phyloP scores from a whole-genome alignment of 306 rosid species.

The Arachis hypogaea region DNA sequence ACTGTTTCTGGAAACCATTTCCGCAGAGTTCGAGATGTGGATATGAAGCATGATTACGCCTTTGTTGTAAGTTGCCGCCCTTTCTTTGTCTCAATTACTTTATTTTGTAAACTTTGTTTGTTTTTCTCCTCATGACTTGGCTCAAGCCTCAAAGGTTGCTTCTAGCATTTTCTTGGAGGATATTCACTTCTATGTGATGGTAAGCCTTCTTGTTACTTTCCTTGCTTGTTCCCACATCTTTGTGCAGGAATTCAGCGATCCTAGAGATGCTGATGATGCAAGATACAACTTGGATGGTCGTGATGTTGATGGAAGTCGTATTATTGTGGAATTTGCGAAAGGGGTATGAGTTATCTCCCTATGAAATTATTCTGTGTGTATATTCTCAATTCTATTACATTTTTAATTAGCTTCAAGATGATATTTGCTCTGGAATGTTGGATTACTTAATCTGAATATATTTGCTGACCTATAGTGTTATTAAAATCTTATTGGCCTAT shows the following conservation, averaged over 20 bases:
- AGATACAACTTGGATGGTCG: slow-evolving; percentile 67
- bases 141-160: slow-evolving; percentile 11
- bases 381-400: background rate
- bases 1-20: slow-evolving; percentile 82
- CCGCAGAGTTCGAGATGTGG: slow-evolving; percentile 84
- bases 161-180: slow-evolving; percentile 28
- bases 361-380: background rate
- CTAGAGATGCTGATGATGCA: slow-evolving; percentile 82
- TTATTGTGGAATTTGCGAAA: slow-evolving; percentile 68
- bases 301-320: slow-evolving; percentile 63
- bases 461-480: background rate
- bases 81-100: slow-evolving; percentile 19
- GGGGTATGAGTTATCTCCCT: slow-evolving; percentile 52
- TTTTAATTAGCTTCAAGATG: background rate
- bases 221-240: slow-evolving; percentile 31
- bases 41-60: slow-evolving; percentile 81
- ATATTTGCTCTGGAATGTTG: background rate
- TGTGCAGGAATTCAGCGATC: slow-evolving; percentile 73
- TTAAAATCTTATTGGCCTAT: background rate
- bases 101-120: background rate
- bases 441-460: background rate
- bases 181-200: slow-evolving; percentile 21
- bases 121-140: slow-evolving; percentile 9
- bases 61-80: slow-evolving; percentile 66
- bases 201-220: slow-evolving; percentile 28